Base-by-base conservation (phyloP, 2,329 filamentous ascomycete genomes). In the Fusarium xyrophilum region DNA sequence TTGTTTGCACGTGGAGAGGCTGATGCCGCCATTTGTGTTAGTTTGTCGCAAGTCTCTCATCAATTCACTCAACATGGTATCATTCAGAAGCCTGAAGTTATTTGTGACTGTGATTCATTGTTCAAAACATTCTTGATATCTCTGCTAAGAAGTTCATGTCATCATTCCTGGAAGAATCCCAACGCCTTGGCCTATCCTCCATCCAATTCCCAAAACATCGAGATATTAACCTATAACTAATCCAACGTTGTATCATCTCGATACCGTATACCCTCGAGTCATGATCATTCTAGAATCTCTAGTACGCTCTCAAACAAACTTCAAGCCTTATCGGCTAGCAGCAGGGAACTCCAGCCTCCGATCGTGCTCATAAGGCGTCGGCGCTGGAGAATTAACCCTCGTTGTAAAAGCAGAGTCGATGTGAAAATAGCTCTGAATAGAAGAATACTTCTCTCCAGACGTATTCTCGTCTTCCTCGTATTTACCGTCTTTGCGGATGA, bases 281-380 rank as follows among this genome's bases (percentile, higher is more conserved):
- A 38, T 65, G 67, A 46, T 40, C 48, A 42, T 36, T 53, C 35
- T 35, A 66, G 42, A 39, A 56, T 69, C 17, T 59, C 43, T 63
- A 67, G 43, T 47, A 30, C 52, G 56, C 66, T 63, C 60, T 67
- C 35, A 59, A 69, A 47, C 30, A 9, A 21, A 69, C 21, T 60
- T 12, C 32, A 33, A 44, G 23, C 32, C n/a, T 60, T 47, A 17
- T 46, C 48, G 44, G 46, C 48, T 69, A 8, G 25, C 11, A 55
- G 54, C 30, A 5, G 61, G 7, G 17, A 44, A 57, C 58, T 74
- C 74, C 19, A 76, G 53, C 35, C 69, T 67, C 54, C 74, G 77
- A 27, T 75, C 71, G 38, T 68, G 66, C 46, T 78, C 77, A 10
- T 73, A 56, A 2, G 76, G 76, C 2, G 77, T 77, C 7, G 75